Evolutionary conservation across 2,329 filamentous ascomycete genomes (phyloP).

Genomic region (Neoarthrinium moseri): DNA sequence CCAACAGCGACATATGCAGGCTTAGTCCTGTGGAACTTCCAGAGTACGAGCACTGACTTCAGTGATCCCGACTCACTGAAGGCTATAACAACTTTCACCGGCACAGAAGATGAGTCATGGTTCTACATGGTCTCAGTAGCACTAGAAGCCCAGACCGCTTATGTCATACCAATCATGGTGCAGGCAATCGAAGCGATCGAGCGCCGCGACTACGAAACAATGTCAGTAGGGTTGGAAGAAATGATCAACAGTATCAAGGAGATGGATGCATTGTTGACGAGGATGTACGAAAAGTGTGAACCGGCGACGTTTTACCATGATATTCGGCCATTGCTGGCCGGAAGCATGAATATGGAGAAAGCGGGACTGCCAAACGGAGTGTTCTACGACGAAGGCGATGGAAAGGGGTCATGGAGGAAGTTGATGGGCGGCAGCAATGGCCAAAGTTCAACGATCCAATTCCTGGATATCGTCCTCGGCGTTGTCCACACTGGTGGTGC

Average conservation of each 20-base stretch:
- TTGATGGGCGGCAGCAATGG: conserved; percentile 91
- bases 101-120: conserved; percentile 88
- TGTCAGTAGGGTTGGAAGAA: conserved; percentile 62
- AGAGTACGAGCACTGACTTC: conserved; percentile 52
- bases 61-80: conserved; percentile 67
- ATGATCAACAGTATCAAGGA: conserved; percentile 68
- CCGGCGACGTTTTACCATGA: conserved; percentile 86
- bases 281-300: conserved; percentile 89
- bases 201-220: conserved; percentile 55
- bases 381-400: conserved; percentile 75
- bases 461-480: conserved; percentile 84
- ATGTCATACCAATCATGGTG: conserved; percentile 75
- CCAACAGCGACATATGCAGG: conserved; percentile 89
- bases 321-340: conserved; percentile 85
- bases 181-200: conserved; percentile 70
- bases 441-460: conserved; percentile 88
- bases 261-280: conserved; percentile 65
- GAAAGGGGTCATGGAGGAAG: conserved; percentile 67
- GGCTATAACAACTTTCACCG: conserved; percentile 80
- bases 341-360: conserved; percentile 87
- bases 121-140: conserved; percentile 89
- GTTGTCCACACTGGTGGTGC: conserved; percentile 66
- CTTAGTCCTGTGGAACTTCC: conserved; percentile 88
- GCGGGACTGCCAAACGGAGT: conserved; percentile 82
- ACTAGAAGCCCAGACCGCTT: conserved; percentile 79